Conservation (phyloP, 2,329 filamentous ascomycete genomes). For the Macroventuria anomochaeta region DNA sequence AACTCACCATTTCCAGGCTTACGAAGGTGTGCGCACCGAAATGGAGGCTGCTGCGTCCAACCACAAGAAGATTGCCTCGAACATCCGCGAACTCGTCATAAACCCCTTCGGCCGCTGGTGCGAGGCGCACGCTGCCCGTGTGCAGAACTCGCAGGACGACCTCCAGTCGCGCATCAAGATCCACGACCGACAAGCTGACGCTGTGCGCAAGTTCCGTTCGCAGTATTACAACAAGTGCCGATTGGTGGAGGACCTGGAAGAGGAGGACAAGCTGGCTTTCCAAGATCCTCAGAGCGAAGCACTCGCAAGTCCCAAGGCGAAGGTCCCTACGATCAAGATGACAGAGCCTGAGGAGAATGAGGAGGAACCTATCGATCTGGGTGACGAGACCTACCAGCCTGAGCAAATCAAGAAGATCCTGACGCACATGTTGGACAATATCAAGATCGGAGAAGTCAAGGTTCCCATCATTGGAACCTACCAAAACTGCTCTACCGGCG, state of each 20-base stretch:
- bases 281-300: slow-evolving; percentile 73
- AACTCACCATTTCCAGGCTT: slow-evolving; percentile 68
- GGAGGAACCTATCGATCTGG: slow-evolving; percentile 90
- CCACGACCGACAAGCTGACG: slow-evolving; percentile 89
- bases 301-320: slow-evolving; percentile 60
- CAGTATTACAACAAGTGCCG: slow-evolving; percentile 99
- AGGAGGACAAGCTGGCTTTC: slow-evolving; percentile 98
- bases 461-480: slow-evolving; percentile 96
- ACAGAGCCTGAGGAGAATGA: slow-evolving; percentile 68
- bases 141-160: slow-evolving; percentile 94
- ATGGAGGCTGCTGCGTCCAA: slow-evolving; percentile 90
- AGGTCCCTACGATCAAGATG: slow-evolving; percentile 87
- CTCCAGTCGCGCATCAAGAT: slow-evolving; percentile 89
- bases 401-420: slow-evolving; percentile 93
- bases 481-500: slow-evolving; percentile 86
- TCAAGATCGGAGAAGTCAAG: slow-evolving; percentile 89
- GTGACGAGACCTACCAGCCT: slow-evolving; percentile 82
- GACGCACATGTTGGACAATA: slow-evolving; percentile 81
- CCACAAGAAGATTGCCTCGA: slow-evolving; percentile 94
- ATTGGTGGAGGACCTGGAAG: slow-evolving; percentile 92
- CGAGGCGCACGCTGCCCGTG: slow-evolving; percentile 87
- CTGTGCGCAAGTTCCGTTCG: slow-evolving; percentile 89
- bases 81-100: slow-evolving; percentile 94
- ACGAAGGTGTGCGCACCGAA: slow-evolving; percentile 88
- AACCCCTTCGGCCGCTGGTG: slow-evolving; percentile 95